Evolutionary conservation across 2,329 filamentous ascomycete genomes (phyloP).

Genomic region (Penicillium sp.): DNA sequence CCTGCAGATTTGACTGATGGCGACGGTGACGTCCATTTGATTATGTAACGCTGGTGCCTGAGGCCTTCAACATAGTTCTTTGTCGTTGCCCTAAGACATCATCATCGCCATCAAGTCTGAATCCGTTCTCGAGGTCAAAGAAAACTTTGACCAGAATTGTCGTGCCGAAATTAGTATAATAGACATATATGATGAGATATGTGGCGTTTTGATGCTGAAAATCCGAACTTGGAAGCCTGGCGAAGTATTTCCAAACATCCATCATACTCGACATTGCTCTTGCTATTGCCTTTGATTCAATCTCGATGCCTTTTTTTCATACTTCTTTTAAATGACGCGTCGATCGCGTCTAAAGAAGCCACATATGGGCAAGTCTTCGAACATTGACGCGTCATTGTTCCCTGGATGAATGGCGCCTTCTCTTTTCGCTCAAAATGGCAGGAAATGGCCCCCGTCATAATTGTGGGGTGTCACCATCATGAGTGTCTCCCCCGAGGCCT

Average conservation of each 20-base stretch:
- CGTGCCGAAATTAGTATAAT: neutral
- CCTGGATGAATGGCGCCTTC: neutral
- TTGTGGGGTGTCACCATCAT: neutral
- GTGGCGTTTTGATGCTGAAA: neutral
- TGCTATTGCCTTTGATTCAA: neutral
- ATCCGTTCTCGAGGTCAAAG: neutral
- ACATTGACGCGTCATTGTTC: neutral
- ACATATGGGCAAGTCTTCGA: neutral
- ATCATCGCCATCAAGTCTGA: neutral
- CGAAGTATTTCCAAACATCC: neutral
- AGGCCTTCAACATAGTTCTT: neutral
- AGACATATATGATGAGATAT: too few relatives aligned
- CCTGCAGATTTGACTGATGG: neutral
- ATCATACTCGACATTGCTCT: neutral
- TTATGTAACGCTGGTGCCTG: neutral
- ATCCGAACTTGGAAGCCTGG: neutral
- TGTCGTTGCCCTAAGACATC: neutral
- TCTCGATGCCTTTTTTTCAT: neutral
- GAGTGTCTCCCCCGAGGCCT: neutral
- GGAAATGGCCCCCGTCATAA: neutral
- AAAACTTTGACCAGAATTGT: neutral
- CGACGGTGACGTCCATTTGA: neutral
- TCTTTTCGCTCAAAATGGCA: neutral
- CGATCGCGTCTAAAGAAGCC: neutral
- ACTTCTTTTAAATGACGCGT: neutral